Percentiles rank a stretch among this genome's conserved stretches.
phyloP scores from a whole-genome alignment of 345 rosid genomes.

The Geranium rotundifolium region DNA sequence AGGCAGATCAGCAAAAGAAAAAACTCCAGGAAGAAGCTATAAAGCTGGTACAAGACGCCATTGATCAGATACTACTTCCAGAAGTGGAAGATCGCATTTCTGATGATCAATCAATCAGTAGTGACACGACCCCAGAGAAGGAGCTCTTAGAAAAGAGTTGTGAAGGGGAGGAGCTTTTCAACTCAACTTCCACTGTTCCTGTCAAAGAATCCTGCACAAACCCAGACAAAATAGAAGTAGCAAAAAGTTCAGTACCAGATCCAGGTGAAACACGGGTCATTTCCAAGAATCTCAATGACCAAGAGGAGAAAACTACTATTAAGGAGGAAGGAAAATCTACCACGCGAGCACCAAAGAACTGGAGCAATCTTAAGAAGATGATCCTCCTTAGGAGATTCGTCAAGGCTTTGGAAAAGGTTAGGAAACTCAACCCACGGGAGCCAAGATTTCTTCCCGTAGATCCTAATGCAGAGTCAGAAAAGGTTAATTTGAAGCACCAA shows the following conservation, averaged over 20 bases:
- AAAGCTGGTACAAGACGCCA: slow-evolving; percentile 73
- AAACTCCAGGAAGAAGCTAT: slow-evolving; percentile 55
- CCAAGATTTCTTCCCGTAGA: slow-evolving; percentile 37
- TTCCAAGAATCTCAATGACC: slow-evolving; percentile 3
- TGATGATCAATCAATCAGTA: slow-evolving; percentile 19
- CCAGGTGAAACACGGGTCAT: slow-evolving; percentile 8
- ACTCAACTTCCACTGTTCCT: slow-evolving; percentile 9
- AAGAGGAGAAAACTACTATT: slow-evolving; percentile 10
- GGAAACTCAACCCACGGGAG: slow-evolving; percentile 36
- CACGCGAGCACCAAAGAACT: slow-evolving; percentile 31
- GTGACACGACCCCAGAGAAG: slow-evolving; percentile 14
- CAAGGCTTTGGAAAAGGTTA: slow-evolving; percentile 66
- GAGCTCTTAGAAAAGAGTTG: slow-evolving; percentile 14
- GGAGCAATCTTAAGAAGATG: slow-evolving; percentile 73
- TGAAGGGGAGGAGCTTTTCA: slow-evolving; percentile 9
- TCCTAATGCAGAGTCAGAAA: slow-evolving; percentile 40
- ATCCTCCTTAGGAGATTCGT: slow-evolving; percentile 61
- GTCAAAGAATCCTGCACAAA: no score
- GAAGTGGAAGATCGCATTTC: slow-evolving; percentile 34
- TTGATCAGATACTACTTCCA: slow-evolving; percentile 61
- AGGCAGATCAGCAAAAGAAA: slow-evolving; percentile 19
- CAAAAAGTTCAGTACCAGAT: slow-evolving; percentile 3
- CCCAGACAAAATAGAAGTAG: slow-evolving; percentile 13
- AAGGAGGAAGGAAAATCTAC: slow-evolving; percentile 16
- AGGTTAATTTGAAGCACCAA: slow-evolving; percentile 57